Conservation (phyloP, 73 alveolate genomes). For the Paramecium pentaurelia region DNA sequence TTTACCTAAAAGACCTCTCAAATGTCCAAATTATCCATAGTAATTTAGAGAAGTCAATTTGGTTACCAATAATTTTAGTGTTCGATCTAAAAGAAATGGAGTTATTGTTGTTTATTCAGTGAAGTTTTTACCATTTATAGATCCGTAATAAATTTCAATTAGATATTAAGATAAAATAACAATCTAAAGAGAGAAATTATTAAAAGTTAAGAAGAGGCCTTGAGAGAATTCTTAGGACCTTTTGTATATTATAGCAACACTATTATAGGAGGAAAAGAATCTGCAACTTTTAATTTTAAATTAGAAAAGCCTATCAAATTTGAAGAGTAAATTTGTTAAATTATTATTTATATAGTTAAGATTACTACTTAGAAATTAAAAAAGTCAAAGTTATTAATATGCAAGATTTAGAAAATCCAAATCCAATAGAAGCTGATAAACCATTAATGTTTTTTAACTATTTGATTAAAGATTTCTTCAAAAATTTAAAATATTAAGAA, state of each 20-base stretch:
- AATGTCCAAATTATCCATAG: neutral
- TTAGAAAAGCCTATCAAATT: neutral
- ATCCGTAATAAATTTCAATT: neutral
- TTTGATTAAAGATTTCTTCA: neutral
- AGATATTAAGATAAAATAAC: neutral
- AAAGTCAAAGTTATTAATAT: neutral
- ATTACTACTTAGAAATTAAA: neutral
- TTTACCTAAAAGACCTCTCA: conserved; percentile 1
- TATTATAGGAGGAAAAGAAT: neutral
- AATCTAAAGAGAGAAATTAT: conserved; percentile 24
- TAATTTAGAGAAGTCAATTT: neutral
- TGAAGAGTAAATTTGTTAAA: neutral
- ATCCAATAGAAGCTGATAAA: neutral
- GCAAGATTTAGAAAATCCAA: conserved; percentile 12
- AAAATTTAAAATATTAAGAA: neutral
- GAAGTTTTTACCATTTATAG: neutral
- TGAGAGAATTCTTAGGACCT: neutral
- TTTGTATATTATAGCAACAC: neutral
- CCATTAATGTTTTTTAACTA: neutral
- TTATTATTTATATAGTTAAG: neutral
- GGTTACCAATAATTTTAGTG: neutral
- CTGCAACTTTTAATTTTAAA: neutral
- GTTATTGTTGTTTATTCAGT: neutral
- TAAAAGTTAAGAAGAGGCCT: neutral
- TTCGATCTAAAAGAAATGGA: neutral